Base-by-base conservation (phyloP, 192 early-diverging fungal genomes). In the Dissophora ornata region DNA sequence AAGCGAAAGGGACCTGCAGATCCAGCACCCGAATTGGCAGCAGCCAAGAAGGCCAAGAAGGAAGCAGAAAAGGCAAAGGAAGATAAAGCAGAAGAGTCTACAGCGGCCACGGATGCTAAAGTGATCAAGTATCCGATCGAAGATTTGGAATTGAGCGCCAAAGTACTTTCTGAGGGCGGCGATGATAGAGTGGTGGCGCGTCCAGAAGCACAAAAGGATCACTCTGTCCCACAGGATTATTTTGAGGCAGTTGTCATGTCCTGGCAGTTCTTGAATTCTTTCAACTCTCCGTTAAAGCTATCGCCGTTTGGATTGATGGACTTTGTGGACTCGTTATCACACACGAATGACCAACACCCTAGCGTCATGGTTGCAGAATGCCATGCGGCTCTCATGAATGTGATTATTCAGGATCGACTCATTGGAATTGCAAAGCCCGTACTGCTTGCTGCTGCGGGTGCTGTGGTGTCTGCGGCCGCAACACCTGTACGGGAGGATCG, bases 111-210 rank as follows among this genome's bases (percentile, higher is more conserved):
- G 67, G 77, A 70, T 33, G 36, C 70, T 36, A 85, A 82, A 21
- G 57, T 75, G 16, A 80, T 92, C 42, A 90, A 89, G 62, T 93
- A 90, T 59, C 96, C 96, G 5, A 88, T 93, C 4, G 94, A 97
- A 53, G 95, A 98, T 80, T 67, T 94, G 41, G 93, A 93, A 24
- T 79, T 93, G 25, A 62, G 4, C 18, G 44, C n/a, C 12, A 45
- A 45, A 16, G n/a, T 5, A 9, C 15, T 12, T 56, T 40, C 79
- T 15, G 25, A 54, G 21, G 56, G 55, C 28, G 74, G 61, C 29
- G 55, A 57, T 36, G 61, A 66, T 55, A 26, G 59, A 24, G 18
- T 82, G 36, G 42, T 81, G 30, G 52, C 69, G 19, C 55, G 83
- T 24, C 92, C 91, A 16, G 42, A 24, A 13, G 69, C 83, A 12